Conservation (phyloP, 2,329 filamentous ascomycete species). For the Phyllosticta citrichinensis region DNA sequence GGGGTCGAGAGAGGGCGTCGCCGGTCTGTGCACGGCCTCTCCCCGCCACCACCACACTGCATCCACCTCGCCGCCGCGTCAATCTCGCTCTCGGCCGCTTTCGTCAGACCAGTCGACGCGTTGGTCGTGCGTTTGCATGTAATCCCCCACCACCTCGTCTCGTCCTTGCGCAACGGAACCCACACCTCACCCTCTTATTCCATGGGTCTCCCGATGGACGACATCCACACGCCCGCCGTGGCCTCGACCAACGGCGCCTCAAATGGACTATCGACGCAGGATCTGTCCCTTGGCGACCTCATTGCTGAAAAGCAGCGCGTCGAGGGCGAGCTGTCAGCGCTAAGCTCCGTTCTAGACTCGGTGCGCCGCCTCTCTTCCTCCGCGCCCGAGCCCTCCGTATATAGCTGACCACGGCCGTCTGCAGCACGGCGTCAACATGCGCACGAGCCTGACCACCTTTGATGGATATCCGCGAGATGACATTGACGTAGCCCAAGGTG, state of each 20-base stretch:
- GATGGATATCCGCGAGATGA: conserved; percentile 91
- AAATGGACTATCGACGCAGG: conserved; percentile 51
- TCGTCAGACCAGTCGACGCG: neutral
- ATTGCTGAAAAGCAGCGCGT: conserved; percentile 75
- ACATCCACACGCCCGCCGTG: conserved; percentile 60
- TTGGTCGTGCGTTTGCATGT: neutral
- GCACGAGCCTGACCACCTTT: conserved; percentile 71
- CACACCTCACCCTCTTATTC: neutral
- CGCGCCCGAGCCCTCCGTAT: neutral
- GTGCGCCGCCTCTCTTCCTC: conserved; percentile 39
- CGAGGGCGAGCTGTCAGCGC: conserved; percentile 76
- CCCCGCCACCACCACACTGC: neutral
- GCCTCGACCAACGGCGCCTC: conserved; percentile 52
- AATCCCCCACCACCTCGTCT: neutral
- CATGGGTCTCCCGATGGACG: conserved; percentile 53
- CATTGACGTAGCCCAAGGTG: conserved; percentile 91
- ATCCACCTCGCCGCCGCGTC: neutral
- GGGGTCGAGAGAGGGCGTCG: too few relatives aligned
- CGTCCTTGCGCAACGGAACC: neutral
- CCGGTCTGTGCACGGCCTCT: neutral
- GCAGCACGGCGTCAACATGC: conserved; percentile 93
- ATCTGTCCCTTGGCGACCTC: conserved; percentile 66
- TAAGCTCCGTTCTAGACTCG: conserved; percentile 79
- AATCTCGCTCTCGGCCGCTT: neutral
- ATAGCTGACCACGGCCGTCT: conserved; percentile 13